A percentile compares a stretch with the other conserved stretches of the same genome.
phyloP scores from a whole-genome alignment of 257 asterid genomes.

The Cinchona pubescens region DNA sequence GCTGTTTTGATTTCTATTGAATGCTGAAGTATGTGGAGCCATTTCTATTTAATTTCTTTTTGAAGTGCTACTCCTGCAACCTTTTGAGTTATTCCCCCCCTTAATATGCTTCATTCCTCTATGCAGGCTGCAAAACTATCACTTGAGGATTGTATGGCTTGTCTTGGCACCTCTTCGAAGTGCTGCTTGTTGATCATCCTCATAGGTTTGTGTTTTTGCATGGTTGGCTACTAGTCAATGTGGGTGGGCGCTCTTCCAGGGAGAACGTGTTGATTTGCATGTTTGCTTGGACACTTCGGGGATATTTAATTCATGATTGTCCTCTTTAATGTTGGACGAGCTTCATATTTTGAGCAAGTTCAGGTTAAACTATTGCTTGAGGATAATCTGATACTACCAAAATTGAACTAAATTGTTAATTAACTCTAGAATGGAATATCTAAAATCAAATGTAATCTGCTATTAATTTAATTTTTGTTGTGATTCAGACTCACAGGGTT shows the following conservation, averaged over 20 bases:
- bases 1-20: neutral
- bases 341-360: neutral
- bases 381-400: neutral
- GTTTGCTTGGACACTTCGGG: neutral
- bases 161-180: constrained; percentile 85
- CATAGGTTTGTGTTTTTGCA: constrained; percentile 54
- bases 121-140: constrained; percentile 83
- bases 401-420: neutral
- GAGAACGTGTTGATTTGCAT: constrained; percentile 3
- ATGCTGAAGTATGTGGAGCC: neutral
- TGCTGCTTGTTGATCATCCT: constrained; percentile 72
- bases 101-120: constrained; percentile 12
- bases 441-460: neutral
- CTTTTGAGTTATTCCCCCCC: neutral
- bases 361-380: neutral
- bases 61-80: neutral
- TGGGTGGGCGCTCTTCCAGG: neutral
- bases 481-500: neutral
- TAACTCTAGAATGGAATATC: neutral
- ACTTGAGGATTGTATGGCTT: constrained; percentile 71
- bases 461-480: neutral
- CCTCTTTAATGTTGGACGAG: neutral
- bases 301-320: neutral
- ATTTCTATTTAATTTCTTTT: neutral
- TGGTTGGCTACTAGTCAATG: neutral